Evolutionary conservation across 2,329 filamentous ascomycete genomes (phyloP), one percentile per base, ranked within the genome.

Genomic region (Colletotrichum somersetense): DNA sequence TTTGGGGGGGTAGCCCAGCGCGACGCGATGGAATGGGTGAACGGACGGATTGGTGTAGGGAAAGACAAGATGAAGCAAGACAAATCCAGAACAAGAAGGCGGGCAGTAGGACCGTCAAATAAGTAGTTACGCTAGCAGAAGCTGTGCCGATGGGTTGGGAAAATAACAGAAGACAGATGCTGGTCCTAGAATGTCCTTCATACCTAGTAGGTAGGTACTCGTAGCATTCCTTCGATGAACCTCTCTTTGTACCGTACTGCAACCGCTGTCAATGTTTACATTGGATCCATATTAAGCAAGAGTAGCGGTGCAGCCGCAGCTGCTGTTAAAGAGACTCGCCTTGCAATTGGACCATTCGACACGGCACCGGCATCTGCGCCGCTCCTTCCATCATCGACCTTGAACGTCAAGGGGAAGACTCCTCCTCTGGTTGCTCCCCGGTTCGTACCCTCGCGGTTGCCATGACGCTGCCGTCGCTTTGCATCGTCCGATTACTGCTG

Each of bases 381-480:
- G 26, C 55, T 65, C 55, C 55, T 70, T 65, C 70, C 66, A 46
- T 65, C 33, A 42, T 65, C 46, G n/a, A 52, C 66, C 46, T 53
- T 11, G 61, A 42, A 52, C 6, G 61, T 30, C 46, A 38, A 38
- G 52, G 35, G 23, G 46, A 18, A 52, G 16, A 23, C 61, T 42
- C 35, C 46, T 61, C 59, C 59, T 48, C 20, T 70, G 66, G 59
- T 33, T 64, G 33, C 59, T 38, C 55, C 55, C 59, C 56, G 55
- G 35, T 35, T 55, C 66, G 48, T 69, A 61, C 52, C 66, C 66
- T 72, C 70, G 50, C 67, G 66, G 70, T 72, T 72, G 70, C 70
- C 70, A 72, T 72, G 70, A 72, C 70, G 70, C 66, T 72, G 70
- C 61, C 46, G 70, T 72, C 55, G 70, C 66, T 50, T 62, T 72